A percentile compares a stretch with the other conserved stretches of the same genome.
These are phyloP conservation scores for Phytophthora multivora DNA, from an alignment of 352 stramenopile genomes.

Conservation along the genomic window DNA sequence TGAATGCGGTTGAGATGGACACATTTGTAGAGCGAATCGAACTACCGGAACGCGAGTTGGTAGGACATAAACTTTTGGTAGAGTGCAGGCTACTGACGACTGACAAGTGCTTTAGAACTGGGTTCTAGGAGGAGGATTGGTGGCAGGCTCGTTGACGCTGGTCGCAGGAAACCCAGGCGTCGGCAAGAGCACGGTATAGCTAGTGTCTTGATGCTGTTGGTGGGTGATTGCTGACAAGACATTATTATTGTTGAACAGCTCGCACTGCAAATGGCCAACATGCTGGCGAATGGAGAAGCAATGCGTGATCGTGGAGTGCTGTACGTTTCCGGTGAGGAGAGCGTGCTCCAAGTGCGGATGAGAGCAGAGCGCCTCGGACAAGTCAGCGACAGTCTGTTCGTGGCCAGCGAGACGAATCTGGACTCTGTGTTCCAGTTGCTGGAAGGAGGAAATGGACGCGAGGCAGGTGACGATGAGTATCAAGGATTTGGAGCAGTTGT, in stretches of 20 bases:
- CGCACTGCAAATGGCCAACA: conserved; percentile 93
- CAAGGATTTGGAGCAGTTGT: conserved; percentile 79
- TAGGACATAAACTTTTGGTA: conserved; percentile 12
- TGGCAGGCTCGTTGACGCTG: conserved; percentile 94
- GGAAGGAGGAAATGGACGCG: conserved; percentile 28
- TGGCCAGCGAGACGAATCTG: conserved; percentile 87
- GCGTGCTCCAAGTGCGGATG: conserved; percentile 94
- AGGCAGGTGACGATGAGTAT: conserved; percentile 1
- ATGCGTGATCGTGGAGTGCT: conserved; percentile 72
- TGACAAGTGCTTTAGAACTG: conserved; percentile 69
- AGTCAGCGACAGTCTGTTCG: conserved; percentile 66
- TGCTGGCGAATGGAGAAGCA: conserved; percentile 49
- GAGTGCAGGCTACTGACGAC: conserved; percentile 47
- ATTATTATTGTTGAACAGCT: conserved; percentile 50
- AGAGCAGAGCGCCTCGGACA: conserved; percentile 88
- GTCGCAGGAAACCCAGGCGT: conserved; percentile 95
- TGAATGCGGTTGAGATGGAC: conserved; percentile 75
- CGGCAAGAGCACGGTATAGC: conserved; percentile 87
- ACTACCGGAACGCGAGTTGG: conserved; percentile 74
- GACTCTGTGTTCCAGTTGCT: conserved; percentile 74
- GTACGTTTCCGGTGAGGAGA: conserved; percentile 98
- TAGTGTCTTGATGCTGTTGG: neutral
- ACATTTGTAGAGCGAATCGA: conserved; percentile 62
- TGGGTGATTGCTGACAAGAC: neutral
- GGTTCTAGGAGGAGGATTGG: conserved; percentile 96